Conservation (phyloP, 2,329 filamentous ascomycete genomes). For the Lasiodiplodia sp. region DNA sequence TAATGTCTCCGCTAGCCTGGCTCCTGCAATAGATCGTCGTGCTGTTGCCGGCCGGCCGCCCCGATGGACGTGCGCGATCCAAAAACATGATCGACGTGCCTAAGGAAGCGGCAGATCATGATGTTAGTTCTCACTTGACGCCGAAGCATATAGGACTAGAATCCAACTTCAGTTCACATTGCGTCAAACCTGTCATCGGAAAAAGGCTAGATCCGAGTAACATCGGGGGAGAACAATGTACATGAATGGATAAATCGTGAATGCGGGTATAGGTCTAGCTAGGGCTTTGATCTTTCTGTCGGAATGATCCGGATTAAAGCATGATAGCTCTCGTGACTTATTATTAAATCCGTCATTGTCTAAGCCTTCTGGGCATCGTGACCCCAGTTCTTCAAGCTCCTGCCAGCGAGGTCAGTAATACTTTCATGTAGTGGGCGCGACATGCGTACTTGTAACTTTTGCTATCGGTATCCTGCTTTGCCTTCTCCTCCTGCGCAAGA, state of each 20-base stretch:
- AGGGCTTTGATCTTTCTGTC: neutral
- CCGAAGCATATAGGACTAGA: neutral
- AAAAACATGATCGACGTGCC: neutral
- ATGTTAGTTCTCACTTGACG: constrained; percentile 46
- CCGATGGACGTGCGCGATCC: constrained; percentile 1
- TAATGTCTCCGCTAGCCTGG: neutral
- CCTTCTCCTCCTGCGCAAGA: constrained; percentile 68
- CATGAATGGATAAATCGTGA: neutral
- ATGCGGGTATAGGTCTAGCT: neutral
- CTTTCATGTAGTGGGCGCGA: too few species aligned
- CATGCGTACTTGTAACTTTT: constrained; percentile 58
- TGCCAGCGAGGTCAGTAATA: neutral
- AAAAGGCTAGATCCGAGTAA: neutral
- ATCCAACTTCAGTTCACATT: neutral
- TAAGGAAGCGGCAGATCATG: constrained; percentile 28
- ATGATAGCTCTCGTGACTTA: neutral
- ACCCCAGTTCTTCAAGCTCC: constrained; percentile 44
- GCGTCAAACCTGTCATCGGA: neutral
- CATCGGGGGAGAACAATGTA: neutral
- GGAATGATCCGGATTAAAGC: too few species aligned
- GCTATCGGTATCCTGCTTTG: constrained; percentile 63
- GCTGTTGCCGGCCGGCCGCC: neutral
- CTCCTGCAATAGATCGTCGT: constrained; percentile 3
- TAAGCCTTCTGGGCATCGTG: constrained; percentile 45
- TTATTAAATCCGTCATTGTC: neutral